Conservation (phyloP, 1,284 basidiomycete genomes). For the Coniferiporia weirii region DNA sequence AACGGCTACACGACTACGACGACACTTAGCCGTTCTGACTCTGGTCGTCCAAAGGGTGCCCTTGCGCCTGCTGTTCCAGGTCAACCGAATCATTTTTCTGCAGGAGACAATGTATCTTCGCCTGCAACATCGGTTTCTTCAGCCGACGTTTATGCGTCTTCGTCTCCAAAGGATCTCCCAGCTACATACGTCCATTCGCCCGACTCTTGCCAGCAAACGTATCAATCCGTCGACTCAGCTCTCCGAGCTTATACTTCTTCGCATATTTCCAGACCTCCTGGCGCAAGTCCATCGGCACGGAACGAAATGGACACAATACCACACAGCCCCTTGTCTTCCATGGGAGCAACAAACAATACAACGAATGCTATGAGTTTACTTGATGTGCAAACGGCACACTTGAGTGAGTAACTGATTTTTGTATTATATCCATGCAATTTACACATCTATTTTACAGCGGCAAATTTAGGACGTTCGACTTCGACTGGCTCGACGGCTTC, state of each 20-base stretch:
- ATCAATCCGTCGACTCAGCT: constrained; percentile 3
- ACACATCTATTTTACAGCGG: constrained; percentile 20
- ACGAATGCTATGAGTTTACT: neutral
- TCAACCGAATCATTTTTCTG: neutral
- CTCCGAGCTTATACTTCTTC: neutral
- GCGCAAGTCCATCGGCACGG: too few species aligned
- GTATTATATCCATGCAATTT: neutral
- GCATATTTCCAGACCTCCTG: too few species aligned
- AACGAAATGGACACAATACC: neutral
- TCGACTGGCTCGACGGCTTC: constrained; percentile 30
- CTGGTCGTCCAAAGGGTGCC: constrained; percentile 18
- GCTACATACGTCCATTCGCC: constrained; percentile 3
- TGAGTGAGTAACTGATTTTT: neutral
- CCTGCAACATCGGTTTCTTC: constrained; percentile 14
- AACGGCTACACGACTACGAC: constrained; percentile 11
- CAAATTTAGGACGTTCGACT: constrained; percentile 25
- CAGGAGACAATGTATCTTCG: neutral
- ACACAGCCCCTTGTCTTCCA: constrained; percentile 8
- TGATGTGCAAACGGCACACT: neutral
- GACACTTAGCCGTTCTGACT: constrained; percentile 8
- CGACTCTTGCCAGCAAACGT: neutral
- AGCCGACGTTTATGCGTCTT: constrained; percentile 12
- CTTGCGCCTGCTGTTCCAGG: constrained; percentile 19
- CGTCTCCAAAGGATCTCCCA: neutral
- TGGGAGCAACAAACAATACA: constrained; percentile 7